Evolutionary conservation across 2,329 filamentous ascomycete species (phyloP).

Genomic region (Colletotrichum sp.): DNA sequence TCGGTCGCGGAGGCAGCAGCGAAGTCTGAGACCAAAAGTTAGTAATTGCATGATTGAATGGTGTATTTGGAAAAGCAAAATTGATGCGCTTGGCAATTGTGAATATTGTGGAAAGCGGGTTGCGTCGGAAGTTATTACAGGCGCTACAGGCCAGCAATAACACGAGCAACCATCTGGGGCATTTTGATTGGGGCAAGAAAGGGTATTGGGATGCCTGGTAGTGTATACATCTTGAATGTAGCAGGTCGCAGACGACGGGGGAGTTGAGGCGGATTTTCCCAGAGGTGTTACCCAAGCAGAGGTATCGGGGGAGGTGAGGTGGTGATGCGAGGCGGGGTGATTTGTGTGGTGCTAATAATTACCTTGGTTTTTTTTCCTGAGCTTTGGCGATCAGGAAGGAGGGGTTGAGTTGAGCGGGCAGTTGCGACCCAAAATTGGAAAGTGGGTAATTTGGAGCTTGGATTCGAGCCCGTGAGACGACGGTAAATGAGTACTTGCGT

Average conservation of each 20-base stretch:
- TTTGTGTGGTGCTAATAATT: neutral
- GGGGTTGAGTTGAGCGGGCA: neutral
- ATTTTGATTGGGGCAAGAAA: neutral
- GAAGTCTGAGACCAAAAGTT: neutral
- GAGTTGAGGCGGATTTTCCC: neutral
- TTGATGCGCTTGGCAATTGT: neutral
- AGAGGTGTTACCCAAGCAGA: neutral
- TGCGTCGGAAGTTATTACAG: neutral
- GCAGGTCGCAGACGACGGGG: neutral
- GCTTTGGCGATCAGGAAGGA: neutral
- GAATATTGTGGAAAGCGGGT: neutral
- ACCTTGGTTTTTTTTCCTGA: constrained; percentile 4
- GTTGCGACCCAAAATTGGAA: neutral
- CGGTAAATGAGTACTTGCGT: neutral
- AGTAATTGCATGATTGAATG: neutral
- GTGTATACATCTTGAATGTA: neutral
- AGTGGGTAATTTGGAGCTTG: neutral
- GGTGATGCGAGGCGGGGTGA: neutral
- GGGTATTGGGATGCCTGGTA: neutral
- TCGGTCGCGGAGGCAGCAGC: neutral
- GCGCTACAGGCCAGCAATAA: neutral
- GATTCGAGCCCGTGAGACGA: neutral
- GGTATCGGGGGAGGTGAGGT: neutral
- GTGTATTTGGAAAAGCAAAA: neutral
- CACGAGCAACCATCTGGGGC: neutral